phyloP scores from a whole-genome alignment of 805 yeast species.

The Brettanomyces sp. region DNA sequence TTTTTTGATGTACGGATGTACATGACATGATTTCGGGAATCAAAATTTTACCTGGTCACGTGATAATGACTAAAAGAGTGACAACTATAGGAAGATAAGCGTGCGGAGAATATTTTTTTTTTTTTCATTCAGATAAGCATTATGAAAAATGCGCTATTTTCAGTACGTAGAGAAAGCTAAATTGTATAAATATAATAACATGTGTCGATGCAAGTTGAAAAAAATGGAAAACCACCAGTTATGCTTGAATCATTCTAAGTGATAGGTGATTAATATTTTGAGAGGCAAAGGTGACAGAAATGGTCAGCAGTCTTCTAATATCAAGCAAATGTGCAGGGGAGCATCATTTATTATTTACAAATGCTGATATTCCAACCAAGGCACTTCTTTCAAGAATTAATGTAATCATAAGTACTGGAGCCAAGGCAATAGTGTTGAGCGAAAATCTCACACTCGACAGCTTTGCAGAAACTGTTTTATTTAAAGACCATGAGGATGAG shows the following conservation, averaged over 20 bases:
- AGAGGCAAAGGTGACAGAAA: not conserved
- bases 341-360: constrained; percentile 49
- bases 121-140: not conserved
- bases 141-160: not conserved
- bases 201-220: no score
- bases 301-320: constrained; percentile 23
- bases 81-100: not conserved
- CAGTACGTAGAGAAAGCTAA: no score
- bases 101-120: constrained; percentile 1
- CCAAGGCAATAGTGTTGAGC: constrained; percentile 39
- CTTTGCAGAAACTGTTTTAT: not conserved
- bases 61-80: no score
- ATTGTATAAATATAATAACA: no score
- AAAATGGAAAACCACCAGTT: no score
- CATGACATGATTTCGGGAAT: no score
- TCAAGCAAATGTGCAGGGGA: constrained; percentile 41
- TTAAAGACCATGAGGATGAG: constrained; percentile 4
- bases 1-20: no score
- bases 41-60: no score
- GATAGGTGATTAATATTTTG: no score
- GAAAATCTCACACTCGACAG: constrained; percentile 8
- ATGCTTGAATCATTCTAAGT: no score
- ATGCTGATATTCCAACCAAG: constrained; percentile 24
- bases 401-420: constrained; percentile 25
- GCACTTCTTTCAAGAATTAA: constrained; percentile 40